These are phyloP conservation scores for Apostasia shenzhenica DNA, from an alignment of 106 monocot genomes.

Conservation along the genomic window DNA sequence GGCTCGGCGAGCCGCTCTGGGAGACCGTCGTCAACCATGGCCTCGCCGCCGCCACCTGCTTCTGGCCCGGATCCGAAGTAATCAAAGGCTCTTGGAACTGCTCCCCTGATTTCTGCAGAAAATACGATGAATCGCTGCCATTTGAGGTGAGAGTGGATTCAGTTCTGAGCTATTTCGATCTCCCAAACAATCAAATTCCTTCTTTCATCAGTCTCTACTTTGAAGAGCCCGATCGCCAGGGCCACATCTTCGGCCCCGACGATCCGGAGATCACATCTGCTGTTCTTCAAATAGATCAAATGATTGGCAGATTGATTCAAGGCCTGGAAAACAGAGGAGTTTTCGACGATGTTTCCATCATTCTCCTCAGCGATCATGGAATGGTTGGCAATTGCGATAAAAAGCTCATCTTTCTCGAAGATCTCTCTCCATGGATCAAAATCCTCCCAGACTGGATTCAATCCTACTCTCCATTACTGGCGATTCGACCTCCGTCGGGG, in stretches of 20 bases:
- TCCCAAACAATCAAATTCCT: slow-evolving; percentile 28
- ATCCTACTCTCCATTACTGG: slow-evolving; percentile 21
- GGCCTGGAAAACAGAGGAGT: slow-evolving; percentile 45
- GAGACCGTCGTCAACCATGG: slow-evolving; percentile 41
- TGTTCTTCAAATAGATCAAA: slow-evolving; percentile 25
- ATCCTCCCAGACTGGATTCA: slow-evolving; percentile 30
- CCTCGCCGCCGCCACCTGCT: slow-evolving; percentile 32
- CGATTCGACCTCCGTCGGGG: slow-evolving; percentile 17
- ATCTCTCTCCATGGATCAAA: slow-evolving; percentile 35
- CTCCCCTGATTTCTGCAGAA: slow-evolving; percentile 29
- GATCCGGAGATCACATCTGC: slow-evolving; percentile 40
- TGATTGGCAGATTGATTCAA: slow-evolving; percentile 42
- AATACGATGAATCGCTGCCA: slow-evolving; percentile 29
- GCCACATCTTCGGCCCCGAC: slow-evolving; percentile 51
- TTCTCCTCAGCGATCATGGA: slow-evolving; percentile 59
- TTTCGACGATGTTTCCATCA: slow-evolving; percentile 48
- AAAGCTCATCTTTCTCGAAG: slow-evolving; percentile 46
- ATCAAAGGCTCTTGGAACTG: slow-evolving; percentile 51
- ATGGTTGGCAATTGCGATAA: slow-evolving; percentile 55
- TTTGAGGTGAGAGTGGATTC: slow-evolving; percentile 49
- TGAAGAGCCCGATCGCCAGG: slow-evolving; percentile 41
- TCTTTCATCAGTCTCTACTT: slow-evolving; percentile 39
- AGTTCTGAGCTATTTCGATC: slow-evolving; percentile 47
- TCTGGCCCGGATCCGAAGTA: slow-evolving; percentile 65
- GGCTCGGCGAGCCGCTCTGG: slow-evolving; percentile 76